Conservation (phyloP, 441 rosid species). For the Brassica hybrid region DNA sequence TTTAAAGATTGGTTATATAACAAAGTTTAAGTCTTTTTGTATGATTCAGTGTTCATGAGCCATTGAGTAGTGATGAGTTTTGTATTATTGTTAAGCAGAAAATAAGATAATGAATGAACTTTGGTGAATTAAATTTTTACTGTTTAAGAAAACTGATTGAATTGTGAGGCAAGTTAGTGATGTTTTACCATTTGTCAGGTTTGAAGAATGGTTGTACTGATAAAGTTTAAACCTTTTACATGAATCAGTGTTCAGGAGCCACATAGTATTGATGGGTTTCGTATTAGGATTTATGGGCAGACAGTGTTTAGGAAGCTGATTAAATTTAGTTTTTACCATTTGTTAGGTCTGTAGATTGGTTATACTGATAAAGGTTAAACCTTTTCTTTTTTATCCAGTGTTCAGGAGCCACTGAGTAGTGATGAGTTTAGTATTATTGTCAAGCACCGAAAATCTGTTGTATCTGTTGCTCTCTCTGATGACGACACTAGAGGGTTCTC, state of each 20-base stretch:
- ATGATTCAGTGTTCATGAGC: neutral
- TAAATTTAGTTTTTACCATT: neutral
- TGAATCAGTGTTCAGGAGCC: no score
- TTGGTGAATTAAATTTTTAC: no score
- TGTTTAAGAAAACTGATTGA: neutral
- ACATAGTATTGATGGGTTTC: no score
- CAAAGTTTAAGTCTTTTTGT: neutral
- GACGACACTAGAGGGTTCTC: conserved; percentile 89
- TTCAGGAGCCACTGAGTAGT: conserved; percentile 62
- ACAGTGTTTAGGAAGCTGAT: no score
- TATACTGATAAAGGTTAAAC: conserved; percentile 25
- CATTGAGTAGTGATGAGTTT: neutral
- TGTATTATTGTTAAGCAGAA: neutral
- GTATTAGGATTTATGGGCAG: no score
- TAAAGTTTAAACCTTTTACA: no score
- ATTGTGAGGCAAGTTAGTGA: neutral
- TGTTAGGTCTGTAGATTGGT: neutral
- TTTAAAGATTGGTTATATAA: neutral
- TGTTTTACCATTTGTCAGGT: neutral
- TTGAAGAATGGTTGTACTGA: neutral
- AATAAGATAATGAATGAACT: no score
- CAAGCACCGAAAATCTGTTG: conserved; percentile 85
- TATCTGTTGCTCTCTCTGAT: conserved; percentile 81
- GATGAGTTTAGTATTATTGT: conserved; percentile 59
- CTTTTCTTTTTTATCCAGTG: conserved; percentile 46